Base-by-base conservation (phyloP, 1,284 basidiomycete species). In the Trametes pubescens region DNA sequence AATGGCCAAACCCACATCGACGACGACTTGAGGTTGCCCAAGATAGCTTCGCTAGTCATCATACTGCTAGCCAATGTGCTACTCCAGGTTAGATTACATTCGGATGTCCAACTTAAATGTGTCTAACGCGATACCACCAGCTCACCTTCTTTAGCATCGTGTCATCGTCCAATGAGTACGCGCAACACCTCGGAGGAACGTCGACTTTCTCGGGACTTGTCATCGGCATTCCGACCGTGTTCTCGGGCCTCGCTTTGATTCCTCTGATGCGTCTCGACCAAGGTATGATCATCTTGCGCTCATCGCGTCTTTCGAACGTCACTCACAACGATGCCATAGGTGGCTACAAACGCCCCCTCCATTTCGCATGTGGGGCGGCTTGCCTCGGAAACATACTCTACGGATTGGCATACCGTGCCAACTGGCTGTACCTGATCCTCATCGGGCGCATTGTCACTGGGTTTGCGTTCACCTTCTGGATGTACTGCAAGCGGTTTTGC, bases 91-190 rank as follows among this genome's bases (percentile, higher is more conserved):
- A 21, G 65, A 24, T 2, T 32, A n/a, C 9, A 14, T 18, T 2
- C 47, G 16, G 34, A 21, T 18, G 18, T 22, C 8, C 18, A 9
- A 13, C 21, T 7, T 7, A 5, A 24, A 22, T 47, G n/a, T 47
- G 44, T 24, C 8, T 24, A 10, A 24, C 22, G 10, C 8, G 10
- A 43, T 7, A 13, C 5, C 26, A n/a, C 32, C 38, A 90, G 89
- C 73, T 88, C 6, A 85, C 86, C 0, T 90, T 90, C 77, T 91
- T 88, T 74, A 84, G 90, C 64, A 79, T 89, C 40, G 86, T 91
- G 3, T 87, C 90, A 1, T 88, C 90, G 0, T 85, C 88, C 1
- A 86, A 83, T 70, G 78, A 80, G 55, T 91, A 91, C 71, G 85
- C 87, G 0, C 79, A 85, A 63, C 79, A 84, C 69, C 77, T 91